Percentiles rank a stretch among this genome's conserved stretches.
These are phyloP conservation scores for Botryosphaeria dothidea DNA, from an alignment of 2,329 filamentous ascomycete genomes.

Conservation along the genomic window DNA sequence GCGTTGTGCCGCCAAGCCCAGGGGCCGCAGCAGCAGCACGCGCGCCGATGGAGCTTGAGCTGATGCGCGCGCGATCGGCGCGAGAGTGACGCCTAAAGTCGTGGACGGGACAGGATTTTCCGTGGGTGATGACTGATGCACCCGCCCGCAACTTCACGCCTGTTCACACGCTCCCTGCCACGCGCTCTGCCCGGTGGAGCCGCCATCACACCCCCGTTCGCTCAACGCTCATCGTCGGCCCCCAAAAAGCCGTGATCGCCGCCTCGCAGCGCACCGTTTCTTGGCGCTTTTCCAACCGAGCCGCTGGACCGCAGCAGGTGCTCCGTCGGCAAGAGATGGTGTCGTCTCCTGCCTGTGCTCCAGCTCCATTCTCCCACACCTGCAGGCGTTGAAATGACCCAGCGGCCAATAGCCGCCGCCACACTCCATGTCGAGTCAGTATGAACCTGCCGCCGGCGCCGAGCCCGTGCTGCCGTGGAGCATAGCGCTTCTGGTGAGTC, in stretches of 20 bases:
- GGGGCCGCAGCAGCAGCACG: too few relatives aligned
- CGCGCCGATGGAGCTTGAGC: neutral
- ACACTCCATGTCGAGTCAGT: slow-evolving; percentile 17
- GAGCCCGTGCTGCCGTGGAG: slow-evolving; percentile 23
- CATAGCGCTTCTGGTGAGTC: slow-evolving; percentile 23
- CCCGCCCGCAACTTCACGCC: neutral
- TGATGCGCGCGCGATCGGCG: neutral
- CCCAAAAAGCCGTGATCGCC: slow-evolving; percentile 4
- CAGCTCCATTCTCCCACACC: neutral
- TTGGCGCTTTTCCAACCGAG: slow-evolving; percentile 2
- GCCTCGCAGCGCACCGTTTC: neutral
- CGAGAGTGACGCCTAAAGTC: neutral
- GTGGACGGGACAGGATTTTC: neutral
- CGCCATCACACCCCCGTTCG: neutral
- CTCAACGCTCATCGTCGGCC: slow-evolving; percentile 11
- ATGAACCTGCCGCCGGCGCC: slow-evolving; percentile 22
- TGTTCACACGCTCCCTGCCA: neutral
- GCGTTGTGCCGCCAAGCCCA: neutral
- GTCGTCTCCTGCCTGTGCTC: slow-evolving; percentile 12
- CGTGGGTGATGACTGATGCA: neutral
- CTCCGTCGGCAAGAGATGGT: slow-evolving; percentile 1
- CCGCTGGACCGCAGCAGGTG: slow-evolving; percentile 2
- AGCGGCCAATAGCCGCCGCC: neutral
- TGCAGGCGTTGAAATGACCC: neutral
- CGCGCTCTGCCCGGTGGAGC: neutral